A percentile compares a stretch with the other conserved stretches of the same genome.
These are phyloP conservation scores for Hypoxylon intermedium DNA, from an alignment of 495 filamentous ascomycete species.

Conservation along the genomic window DNA sequence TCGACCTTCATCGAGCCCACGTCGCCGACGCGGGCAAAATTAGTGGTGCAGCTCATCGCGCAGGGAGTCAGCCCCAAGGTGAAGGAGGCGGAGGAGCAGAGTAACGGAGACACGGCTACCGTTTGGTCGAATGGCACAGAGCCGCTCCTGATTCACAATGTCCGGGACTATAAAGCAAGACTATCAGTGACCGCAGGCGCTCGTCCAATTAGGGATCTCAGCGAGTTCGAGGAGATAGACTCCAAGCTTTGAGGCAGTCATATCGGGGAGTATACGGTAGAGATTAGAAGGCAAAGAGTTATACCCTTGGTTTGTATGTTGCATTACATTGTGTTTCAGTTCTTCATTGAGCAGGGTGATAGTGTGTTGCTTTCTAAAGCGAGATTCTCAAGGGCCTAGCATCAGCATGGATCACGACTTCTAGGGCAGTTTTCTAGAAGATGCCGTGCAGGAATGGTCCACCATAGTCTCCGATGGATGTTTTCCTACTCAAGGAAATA, in stretches of 20 bases:
- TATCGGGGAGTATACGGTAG: slow-evolving; percentile 17
- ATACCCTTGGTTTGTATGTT: slow-evolving; percentile 31
- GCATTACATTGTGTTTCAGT: slow-evolving; percentile 7
- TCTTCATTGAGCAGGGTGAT: background rate
- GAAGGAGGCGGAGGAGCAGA: slow-evolving; percentile 51
- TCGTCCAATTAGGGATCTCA: slow-evolving; percentile 73
- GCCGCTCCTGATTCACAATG: slow-evolving; percentile 69
- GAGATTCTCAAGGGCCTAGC: too few species aligned
- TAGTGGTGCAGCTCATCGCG: slow-evolving; percentile 82
- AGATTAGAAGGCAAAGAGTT: slow-evolving; percentile 24
- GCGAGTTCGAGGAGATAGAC: slow-evolving; percentile 81
- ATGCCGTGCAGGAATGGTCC: too few species aligned
- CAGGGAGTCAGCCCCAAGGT: slow-evolving; percentile 59
- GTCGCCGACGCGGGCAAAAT: slow-evolving; percentile 77
- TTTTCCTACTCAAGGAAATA: too few species aligned
- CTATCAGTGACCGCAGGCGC: slow-evolving; percentile 73
- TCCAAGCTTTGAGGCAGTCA: slow-evolving; percentile 66
- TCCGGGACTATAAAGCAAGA: slow-evolving; percentile 76
- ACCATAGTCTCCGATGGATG: too few species aligned
- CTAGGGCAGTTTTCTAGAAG: too few species aligned
- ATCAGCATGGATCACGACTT: too few species aligned
- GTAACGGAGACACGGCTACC: slow-evolving; percentile 40
- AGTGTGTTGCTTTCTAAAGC: background rate
- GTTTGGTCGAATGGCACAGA: slow-evolving; percentile 50
- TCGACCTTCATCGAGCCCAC: slow-evolving; percentile 74